These are phyloP conservation scores for Aspergillus clavatus DNA, from an alignment of 2,329 filamentous ascomycete genomes.

Conservation along the genomic window DNA sequence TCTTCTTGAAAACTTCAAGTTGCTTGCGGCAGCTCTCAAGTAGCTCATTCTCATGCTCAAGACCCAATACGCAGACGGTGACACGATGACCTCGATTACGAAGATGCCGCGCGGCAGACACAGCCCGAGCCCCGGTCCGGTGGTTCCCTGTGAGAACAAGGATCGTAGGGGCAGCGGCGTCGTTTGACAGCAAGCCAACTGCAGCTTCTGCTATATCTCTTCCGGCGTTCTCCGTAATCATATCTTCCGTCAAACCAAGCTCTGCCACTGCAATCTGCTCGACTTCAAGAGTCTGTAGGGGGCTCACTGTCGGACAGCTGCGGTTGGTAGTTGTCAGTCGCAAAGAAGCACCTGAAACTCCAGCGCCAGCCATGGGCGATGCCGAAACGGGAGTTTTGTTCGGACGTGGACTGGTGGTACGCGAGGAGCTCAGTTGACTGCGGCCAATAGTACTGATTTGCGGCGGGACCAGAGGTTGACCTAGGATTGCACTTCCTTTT, in stretches of 20 bases:
- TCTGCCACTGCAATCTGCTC: conserved; percentile 88
- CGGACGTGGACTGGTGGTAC: conserved; percentile 37
- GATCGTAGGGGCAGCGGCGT: conserved; percentile 51
- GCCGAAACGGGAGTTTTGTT: conserved; percentile 39
- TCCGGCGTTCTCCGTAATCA: conserved; percentile 88
- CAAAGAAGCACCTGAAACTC: conserved; percentile 41
- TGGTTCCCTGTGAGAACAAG: conserved; percentile 95
- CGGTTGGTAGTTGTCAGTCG: conserved; percentile 51
- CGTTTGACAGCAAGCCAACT: conserved; percentile 62
- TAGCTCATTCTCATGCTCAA: conserved; percentile 76
- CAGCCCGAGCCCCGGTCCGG: conserved; percentile 75
- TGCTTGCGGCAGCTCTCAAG: conserved; percentile 77
- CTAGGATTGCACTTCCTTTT: conserved; percentile 40
- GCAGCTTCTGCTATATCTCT: conserved; percentile 78
- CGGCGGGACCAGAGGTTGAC: conserved; percentile 33
- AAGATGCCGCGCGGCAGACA: conserved; percentile 81
- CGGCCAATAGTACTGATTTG: conserved; percentile 34
- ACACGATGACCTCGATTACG: conserved; percentile 77
- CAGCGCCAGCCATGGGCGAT: conserved; percentile 39
- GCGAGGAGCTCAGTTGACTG: conserved; percentile 32
- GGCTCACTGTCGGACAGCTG: conserved; percentile 55
- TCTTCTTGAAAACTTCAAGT: conserved; percentile 74
- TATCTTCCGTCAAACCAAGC: conserved; percentile 77
- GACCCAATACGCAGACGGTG: conserved; percentile 75
- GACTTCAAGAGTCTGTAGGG: conserved; percentile 84